Evolutionary conservation across 164 flowering plant genomes (phyloP).

Genomic region (Tinospora cordifolia): DNA sequence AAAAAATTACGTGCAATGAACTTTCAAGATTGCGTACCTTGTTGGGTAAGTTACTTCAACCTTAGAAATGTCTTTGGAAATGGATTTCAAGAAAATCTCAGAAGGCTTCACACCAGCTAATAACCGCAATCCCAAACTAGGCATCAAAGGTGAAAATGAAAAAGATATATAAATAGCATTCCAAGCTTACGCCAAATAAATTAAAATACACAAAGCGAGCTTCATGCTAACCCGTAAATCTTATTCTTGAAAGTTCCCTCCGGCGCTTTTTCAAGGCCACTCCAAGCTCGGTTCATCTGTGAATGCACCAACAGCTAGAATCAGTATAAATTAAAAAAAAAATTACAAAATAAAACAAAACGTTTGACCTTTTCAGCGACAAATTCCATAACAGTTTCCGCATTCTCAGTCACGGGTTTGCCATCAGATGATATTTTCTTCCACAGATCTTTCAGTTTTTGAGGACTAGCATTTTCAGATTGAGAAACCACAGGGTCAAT

Average conservation of each 20-base stretch:
- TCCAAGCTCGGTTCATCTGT: slow-evolving; percentile 87
- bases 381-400: slow-evolving; percentile 59
- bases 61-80: slow-evolving; percentile 59
- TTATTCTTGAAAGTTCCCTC: slow-evolving; percentile 64
- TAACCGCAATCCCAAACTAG: slow-evolving; percentile 64
- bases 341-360: not conserved
- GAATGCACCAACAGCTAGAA: not conserved
- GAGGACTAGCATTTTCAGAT: slow-evolving; percentile 25
- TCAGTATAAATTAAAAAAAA: not conserved
- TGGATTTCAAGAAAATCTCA: slow-evolving; percentile 77
- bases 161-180: not conserved
- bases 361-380: slow-evolving; percentile 46
- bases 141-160: not conserved
- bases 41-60: slow-evolving; percentile 64
- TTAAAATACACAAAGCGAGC: not conserved
- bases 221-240: slow-evolving; percentile 51
- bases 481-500: slow-evolving; percentile 25
- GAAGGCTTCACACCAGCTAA: slow-evolving; percentile 82
- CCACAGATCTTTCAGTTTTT: slow-evolving; percentile 59
- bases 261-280: slow-evolving; percentile 65
- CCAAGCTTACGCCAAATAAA: not conserved
- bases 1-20: not conserved
- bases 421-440: slow-evolving; percentile 36
- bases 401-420: slow-evolving; percentile 40
- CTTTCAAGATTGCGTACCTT: slow-evolving; percentile 38